Base-by-base conservation (phyloP, 768 basidiomycete species). In the Cyclocybe cylindracea region DNA sequence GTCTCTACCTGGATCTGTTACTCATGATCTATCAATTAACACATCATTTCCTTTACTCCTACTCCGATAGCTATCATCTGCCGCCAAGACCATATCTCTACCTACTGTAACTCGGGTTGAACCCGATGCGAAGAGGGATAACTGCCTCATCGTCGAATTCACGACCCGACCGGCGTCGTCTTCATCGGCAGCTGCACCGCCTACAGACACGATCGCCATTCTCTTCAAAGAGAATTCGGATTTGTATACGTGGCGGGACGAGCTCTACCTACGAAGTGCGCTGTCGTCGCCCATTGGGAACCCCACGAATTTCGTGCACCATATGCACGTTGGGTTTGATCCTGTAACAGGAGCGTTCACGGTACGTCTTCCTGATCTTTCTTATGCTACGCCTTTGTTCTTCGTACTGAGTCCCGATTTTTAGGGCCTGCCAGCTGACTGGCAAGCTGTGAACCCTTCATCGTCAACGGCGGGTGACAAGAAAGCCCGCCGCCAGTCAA, bases 271-370 rank as follows among this genome's bases (percentile, higher is more conserved):
- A 10, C 64, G 58, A 7, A 68, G 64, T 47, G 57, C 52, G 39
- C 49, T 62, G 3, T 57, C 54, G 4, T 63, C 61, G 16, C 66
- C 69, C 44, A 69, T 65, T 44, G 64, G 69, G 29, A 55, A 58
- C 10, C 71, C 71, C 1, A 67, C 65, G 24, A 62, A 66, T 14
- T 69, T 71, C 48, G 63, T 65, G 2, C 71, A 73, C 45, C 56
- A 63, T 19, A 56, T 63, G 11, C 71, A 73, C 55, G 62, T 71
- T 11, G 69, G 69, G 19, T 66, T 61, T 53, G 67, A 73, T 57
- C 48, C 65, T n/a, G 34, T 49, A 0, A 66, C 60, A 24, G 71
- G 71, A 3, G 51, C 56, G 34, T 66, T 70, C 47, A 62, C 61
- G 35, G 62, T 63, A 42, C 10, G 62, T 54, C 37, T 46, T 33